phyloP scores from a whole-genome alignment of 1,284 basidiomycete genomes.

The Boletus sp. region DNA sequence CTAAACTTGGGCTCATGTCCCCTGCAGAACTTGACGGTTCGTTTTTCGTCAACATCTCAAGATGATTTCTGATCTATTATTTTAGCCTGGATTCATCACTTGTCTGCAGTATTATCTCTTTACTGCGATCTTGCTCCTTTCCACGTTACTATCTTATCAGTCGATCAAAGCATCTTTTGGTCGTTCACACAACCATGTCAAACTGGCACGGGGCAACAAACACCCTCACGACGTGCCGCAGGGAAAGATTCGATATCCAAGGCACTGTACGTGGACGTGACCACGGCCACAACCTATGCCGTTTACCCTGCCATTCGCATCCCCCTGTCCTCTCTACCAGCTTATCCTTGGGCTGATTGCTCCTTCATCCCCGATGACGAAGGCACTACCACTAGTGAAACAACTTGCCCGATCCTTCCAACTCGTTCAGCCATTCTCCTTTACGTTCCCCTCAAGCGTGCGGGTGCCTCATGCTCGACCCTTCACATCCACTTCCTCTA shows the following conservation, averaged over 20 bases:
- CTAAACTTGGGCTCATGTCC: constrained; percentile 59
- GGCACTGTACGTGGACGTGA: constrained; percentile 40
- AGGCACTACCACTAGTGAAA: constrained; percentile 24
- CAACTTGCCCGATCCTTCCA: constrained; percentile 43
- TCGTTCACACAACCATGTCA: constrained; percentile 36
- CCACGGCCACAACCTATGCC: constrained; percentile 50
- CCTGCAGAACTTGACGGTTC: constrained; percentile 63
- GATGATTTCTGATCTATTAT: constrained; percentile 7
- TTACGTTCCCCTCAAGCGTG: constrained; percentile 39
- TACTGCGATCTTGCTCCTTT: constrained; percentile 40
- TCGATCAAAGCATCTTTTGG: constrained; percentile 55
- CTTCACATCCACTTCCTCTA: constrained; percentile 61
- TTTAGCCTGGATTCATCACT: constrained; percentile 61
- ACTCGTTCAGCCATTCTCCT: constrained; percentile 55
- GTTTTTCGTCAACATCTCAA: constrained; percentile 23
- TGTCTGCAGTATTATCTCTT: constrained; percentile 38
- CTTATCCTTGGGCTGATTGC: constrained; percentile 22
- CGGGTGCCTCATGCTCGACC: constrained; percentile 36
- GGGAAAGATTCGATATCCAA: constrained; percentile 26
- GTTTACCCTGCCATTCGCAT: constrained; percentile 40
- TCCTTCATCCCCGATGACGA: constrained; percentile 35
- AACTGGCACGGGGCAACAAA: constrained; percentile 19
- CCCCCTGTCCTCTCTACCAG: constrained; percentile 35
- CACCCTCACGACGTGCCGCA: constrained; percentile 21
- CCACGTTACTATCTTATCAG: constrained; percentile 54